phyloP scores from a whole-genome alignment of 129 eudicot species.

The Solidago caesia region DNA sequence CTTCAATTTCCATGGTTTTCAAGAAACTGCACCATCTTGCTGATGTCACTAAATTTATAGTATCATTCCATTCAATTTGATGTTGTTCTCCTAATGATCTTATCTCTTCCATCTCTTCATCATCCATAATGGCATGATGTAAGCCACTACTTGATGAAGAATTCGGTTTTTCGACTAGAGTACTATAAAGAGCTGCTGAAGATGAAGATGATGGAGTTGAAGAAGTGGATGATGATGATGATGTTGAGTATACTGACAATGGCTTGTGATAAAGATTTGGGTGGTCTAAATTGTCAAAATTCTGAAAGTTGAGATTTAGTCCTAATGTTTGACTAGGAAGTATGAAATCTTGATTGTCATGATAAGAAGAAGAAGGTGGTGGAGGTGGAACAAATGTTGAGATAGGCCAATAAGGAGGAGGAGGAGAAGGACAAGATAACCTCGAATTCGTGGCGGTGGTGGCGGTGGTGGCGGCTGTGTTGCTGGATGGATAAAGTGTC shows the following conservation, averaged over 20 bases:
- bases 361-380: conserved; percentile 32
- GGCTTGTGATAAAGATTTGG: conserved; percentile 39
- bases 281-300: conserved; percentile 54
- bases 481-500: conserved; percentile 53
- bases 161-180: conserved; percentile 20
- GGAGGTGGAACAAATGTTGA: conserved; percentile 44
- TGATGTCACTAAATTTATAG: conserved; percentile 61
- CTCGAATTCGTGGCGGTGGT: conserved; percentile 17
- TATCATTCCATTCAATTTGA: conserved; percentile 86
- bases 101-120: conserved; percentile 74
- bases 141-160: conserved; percentile 23
- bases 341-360: conserved; percentile 46
- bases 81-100: conserved; percentile 74
- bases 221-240: conserved; percentile 45
- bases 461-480: conserved; percentile 6
- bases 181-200: conserved; percentile 43
- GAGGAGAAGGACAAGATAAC: conserved; percentile 22
- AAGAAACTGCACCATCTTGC: conserved; percentile 80
- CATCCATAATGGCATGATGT: conserved; percentile 58
- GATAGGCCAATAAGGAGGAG: conserved; percentile 39
- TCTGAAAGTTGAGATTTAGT: conserved; percentile 73
- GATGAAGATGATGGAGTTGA: conserved; percentile 47
- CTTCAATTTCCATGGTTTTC: conserved; percentile 35
- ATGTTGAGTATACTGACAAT: conserved; percentile 28
- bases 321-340: conserved; percentile 92